Percentiles rank a stretch among this genome's conserved stretches.
Evolutionary conservation across 2,329 filamentous ascomycete species (phyloP).

Genomic region (Zymoseptoria pseudotritici): DNA sequence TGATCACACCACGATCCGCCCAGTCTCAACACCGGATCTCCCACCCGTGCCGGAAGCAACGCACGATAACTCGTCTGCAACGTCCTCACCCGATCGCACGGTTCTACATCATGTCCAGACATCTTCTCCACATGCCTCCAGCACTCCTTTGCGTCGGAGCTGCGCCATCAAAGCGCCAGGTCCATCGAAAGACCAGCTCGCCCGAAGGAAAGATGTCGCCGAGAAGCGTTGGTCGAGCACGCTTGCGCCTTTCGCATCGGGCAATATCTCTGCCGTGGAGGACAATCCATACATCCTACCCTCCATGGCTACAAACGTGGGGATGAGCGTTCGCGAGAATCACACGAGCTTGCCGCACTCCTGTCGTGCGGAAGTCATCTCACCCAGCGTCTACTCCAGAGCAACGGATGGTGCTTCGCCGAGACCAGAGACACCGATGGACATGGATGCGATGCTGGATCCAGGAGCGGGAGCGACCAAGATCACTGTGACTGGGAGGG

Average conservation of each 20-base stretch:
- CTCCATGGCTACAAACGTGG: conserved; percentile 12
- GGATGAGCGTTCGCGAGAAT: not conserved
- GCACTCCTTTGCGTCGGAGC: conserved; percentile 16
- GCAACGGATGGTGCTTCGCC: conserved; percentile 34
- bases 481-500: conserved; percentile 37
- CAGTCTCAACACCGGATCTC: conserved; percentile 20
- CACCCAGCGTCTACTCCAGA: conserved; percentile 43
- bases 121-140: not conserved
- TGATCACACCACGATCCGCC: conserved; percentile 18
- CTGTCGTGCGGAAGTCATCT: conserved; percentile 16
- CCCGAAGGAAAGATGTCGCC: conserved; percentile 31
- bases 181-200: conserved; percentile 35
- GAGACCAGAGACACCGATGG: conserved; percentile 21
- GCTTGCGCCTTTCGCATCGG: conserved; percentile 23
- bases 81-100: conserved; percentile 2
- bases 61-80: not conserved
- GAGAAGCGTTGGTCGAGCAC: conserved; percentile 35
- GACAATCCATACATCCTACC: conserved; percentile 29
- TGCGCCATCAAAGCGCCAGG: conserved; percentile 16
- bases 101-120: conserved; percentile 6
- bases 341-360: conserved; percentile 1
- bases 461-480: conserved; percentile 26
- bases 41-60: conserved; percentile 14
- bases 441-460: conserved; percentile 3
- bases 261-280: not conserved